Conservation (phyloP, 2,329 filamentous ascomycete species). For the Pseudogymnoascus sp. region DNA sequence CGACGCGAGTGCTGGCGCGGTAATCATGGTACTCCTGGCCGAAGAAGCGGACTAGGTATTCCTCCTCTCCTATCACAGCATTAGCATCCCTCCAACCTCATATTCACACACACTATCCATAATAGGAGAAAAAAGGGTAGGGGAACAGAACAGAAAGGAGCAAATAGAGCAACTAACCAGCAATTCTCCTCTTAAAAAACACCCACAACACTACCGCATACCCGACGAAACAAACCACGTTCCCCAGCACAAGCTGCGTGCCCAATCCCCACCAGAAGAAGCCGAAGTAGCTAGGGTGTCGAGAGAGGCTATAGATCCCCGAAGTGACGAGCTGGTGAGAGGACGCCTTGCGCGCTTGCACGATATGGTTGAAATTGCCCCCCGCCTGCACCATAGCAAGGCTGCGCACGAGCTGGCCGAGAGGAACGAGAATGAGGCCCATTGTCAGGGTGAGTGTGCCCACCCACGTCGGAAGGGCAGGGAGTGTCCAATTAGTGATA, state of each 20-base stretch:
- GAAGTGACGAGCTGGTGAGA: constrained; percentile 74
- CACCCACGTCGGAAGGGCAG: constrained; percentile 27
- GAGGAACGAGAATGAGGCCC: constrained; percentile 54
- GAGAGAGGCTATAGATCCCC: constrained; percentile 66
- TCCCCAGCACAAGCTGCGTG: constrained; percentile 84
- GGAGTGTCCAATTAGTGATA: constrained; percentile 15
- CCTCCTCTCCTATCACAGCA: constrained; percentile 58
- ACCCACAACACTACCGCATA: constrained; percentile 73
- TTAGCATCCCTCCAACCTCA: constrained; percentile 10
- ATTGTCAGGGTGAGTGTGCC: constrained; percentile 37
- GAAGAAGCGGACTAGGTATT: constrained; percentile 71
- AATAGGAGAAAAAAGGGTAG: not conserved
- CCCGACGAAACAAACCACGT: constrained; percentile 64
- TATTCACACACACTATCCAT: not conserved
- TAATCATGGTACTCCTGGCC: constrained; percentile 73
- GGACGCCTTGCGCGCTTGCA: constrained; percentile 59
- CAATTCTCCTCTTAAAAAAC: constrained; percentile 72
- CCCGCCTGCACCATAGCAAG: constrained; percentile 84
- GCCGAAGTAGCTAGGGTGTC: constrained; percentile 93
- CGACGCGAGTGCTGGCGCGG: constrained; percentile 58
- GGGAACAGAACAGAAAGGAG: constrained; percentile 6
- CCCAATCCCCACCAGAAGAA: constrained; percentile 99
- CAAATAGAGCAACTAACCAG: constrained; percentile 36
- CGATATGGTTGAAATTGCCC: constrained; percentile 81
- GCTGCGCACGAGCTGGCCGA: constrained; percentile 71